Conservation (phyloP, 176 grass and related monocot species). For the Rhynchospora tenuis region DNA sequence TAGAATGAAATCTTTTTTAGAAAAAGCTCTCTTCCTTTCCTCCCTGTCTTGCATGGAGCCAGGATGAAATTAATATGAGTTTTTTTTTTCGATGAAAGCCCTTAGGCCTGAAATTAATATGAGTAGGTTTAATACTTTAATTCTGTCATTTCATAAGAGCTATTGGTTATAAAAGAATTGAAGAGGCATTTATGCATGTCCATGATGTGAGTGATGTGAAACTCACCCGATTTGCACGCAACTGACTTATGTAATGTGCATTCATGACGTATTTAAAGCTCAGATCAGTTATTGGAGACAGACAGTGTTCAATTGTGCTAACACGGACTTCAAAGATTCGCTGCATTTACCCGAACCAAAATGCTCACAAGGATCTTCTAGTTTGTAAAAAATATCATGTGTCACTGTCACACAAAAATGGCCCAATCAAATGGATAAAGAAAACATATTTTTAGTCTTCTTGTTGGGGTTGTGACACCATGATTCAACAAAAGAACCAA, state of each 20-base stretch:
- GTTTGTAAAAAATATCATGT: too few relatives aligned
- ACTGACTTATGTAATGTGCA: not conserved
- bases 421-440: too few relatives aligned
- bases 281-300: not conserved
- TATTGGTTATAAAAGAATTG: not conserved
- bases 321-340: too few relatives aligned
- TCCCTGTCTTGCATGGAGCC: not conserved
- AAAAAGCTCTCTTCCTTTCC: not conserved
- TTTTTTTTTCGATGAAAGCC: too few relatives aligned
- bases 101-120: not conserved
- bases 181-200: not conserved
- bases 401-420: too few relatives aligned
- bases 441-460: too few relatives aligned
- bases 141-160: not conserved
- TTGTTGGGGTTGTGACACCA: too few relatives aligned
- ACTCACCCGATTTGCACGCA: not conserved
- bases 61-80: not conserved
- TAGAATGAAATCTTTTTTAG: not conserved
- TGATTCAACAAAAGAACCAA: too few relatives aligned
- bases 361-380: too few relatives aligned
- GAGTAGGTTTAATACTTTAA: not conserved
- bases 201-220: not conserved
- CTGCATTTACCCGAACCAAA: too few relatives aligned
- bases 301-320: too few relatives aligned
- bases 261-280: not conserved